Evolutionary conservation across 2,329 filamentous ascomycete genomes (phyloP).

Genomic region (Fusarium tupiense): DNA sequence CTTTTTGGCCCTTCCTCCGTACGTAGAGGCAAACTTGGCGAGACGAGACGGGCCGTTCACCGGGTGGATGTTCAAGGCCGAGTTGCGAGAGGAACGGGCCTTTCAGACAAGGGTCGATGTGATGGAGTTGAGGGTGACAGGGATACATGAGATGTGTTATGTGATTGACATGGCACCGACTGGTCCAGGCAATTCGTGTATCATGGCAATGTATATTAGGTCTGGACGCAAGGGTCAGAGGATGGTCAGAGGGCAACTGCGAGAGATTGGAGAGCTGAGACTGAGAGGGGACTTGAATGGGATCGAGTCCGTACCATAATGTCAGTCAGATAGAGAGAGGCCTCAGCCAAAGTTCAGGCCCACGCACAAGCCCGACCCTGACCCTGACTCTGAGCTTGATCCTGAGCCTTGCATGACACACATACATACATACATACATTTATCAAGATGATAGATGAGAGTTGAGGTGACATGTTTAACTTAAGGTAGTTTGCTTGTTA

Average conservation of each 20-base stretch:
- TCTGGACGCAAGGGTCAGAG: not conserved
- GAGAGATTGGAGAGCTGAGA: not conserved
- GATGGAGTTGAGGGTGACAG: conserved; percentile 10
- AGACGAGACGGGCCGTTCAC: conserved; percentile 21
- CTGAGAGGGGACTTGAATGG: not conserved
- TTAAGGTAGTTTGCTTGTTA: not conserved
- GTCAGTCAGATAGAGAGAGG: not conserved
- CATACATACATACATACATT: not conserved
- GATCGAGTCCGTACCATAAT: not conserved
- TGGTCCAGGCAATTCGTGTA: conserved; percentile 15
- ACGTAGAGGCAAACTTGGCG: not conserved
- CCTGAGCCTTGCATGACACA: conserved; percentile 20
- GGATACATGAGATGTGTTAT: conserved; percentile 11
- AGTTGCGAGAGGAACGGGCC: conserved; percentile 15
- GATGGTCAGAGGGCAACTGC: not conserved
- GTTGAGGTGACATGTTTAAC: not conserved
- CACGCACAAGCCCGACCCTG: not conserved
- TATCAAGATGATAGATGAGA: not conserved
- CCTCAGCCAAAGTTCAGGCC: not conserved
- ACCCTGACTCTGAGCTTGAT: not conserved
- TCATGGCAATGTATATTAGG: conserved; percentile 1
- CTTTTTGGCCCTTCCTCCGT: too few relatives aligned
- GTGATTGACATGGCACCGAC: conserved; percentile 13
- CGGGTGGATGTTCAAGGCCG: conserved; percentile 14
- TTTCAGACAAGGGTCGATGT: conserved; percentile 4